Base-by-base conservation (phyloP, 164 flowering plant genomes). In the Magnolia kwangsiensis region DNA sequence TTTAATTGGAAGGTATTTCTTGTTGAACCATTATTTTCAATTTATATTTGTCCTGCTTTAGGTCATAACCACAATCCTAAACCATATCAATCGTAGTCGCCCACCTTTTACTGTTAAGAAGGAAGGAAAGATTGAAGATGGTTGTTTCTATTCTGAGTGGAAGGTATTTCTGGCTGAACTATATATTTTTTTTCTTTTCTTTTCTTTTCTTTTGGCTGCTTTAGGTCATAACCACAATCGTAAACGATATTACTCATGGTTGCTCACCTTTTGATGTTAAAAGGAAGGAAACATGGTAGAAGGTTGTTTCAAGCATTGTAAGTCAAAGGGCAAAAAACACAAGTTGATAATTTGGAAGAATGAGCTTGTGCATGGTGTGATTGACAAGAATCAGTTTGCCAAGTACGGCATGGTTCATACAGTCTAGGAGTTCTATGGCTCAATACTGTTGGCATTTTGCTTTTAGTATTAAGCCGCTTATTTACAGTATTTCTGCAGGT, bases 371-470 rank as follows among this genome's bases (percentile, higher is more conserved):
- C 88, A 84, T 73, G 99, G 99, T 69, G 98, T 96, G 71, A 91
- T 96, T 74, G 99, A 96, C 86, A 94, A 96, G 86, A 91, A 90
- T 75, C 99, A 96, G 83, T 96, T 94, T 88, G 98, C 91, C 27
- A 89, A 90, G 78, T 90, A 87, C 79, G 99, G 99, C 59, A 79
- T 96, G 81, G 94, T 96, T 78, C 99, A 96, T 81, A 86, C 89
- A 2, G 95, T 96, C 50, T 97, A 96, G 70, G 99, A 96, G 88
- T 88, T 94, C 29, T 96, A 91, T 82, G 97, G 98, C 31, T 83
- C 95, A 82, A 86, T 67, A 85, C 86, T 72, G 99, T 98, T 20
- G 98, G 99, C 65, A 63, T 76, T 81, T 78, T 96, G 78, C 93
- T 96, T 76, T 91, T 97, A 75, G 89, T 83, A 7, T 80, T 96